Percentiles rank a stretch among this genome's conserved stretches.
phyloP scores from a whole-genome alignment of 1,284 basidiomycete species.

The Cronartium quercuum region DNA sequence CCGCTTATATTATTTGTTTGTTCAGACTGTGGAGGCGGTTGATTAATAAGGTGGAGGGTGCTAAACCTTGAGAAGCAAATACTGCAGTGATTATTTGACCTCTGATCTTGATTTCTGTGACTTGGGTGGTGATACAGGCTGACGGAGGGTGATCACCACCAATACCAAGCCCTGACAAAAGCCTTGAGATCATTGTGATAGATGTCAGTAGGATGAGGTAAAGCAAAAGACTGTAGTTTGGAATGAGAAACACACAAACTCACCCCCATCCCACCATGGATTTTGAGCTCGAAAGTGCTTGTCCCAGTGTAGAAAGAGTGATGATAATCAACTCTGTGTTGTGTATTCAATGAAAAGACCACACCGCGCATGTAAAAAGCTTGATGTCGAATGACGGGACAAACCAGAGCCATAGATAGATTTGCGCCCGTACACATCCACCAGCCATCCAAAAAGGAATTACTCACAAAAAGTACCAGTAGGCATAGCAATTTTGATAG shows the following conservation, averaged over 20 bases:
- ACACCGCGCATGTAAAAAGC: constrained; percentile 47
- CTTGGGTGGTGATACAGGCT: constrained; percentile 59
- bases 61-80: constrained; percentile 29
- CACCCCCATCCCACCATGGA: constrained; percentile 64
- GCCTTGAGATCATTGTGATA: constrained; percentile 51
- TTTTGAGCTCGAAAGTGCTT: constrained; percentile 57
- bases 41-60: not conserved
- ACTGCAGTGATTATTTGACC: constrained; percentile 60
- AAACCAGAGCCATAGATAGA: constrained; percentile 61
- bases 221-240: too few relatives aligned
- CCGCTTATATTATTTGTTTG: too few relatives aligned
- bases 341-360: constrained; percentile 36
- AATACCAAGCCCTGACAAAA: constrained; percentile 52
- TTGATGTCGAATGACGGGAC: not conserved
- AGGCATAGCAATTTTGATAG: constrained; percentile 61
- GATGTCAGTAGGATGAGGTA: too few relatives aligned
- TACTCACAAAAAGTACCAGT: constrained; percentile 56
- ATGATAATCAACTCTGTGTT: constrained; percentile 47
- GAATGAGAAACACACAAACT: constrained; percentile 51
- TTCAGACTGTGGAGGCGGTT: too few relatives aligned
- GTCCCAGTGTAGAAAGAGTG: constrained; percentile 50
- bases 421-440: constrained; percentile 66
- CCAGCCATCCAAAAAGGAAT: constrained; percentile 62
- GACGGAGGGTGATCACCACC: constrained; percentile 78
- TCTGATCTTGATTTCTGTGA: constrained; percentile 65